Conservation (phyloP, 148 eudicot species). For the Dianthus caryophyllus region DNA sequence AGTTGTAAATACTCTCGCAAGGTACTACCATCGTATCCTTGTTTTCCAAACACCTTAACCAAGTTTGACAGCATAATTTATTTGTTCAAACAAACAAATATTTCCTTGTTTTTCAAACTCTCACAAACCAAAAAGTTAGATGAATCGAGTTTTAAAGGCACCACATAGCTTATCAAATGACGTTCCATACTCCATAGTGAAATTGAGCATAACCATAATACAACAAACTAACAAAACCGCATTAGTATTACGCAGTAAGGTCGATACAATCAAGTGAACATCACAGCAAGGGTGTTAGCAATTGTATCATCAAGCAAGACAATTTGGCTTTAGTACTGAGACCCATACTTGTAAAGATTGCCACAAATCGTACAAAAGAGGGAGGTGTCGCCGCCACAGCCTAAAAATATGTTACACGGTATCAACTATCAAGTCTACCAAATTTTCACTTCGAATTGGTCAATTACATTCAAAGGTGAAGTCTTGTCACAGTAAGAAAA, state of each 20-base stretch:
- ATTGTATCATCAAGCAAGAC: background rate
- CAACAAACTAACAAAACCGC: background rate
- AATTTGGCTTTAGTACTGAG: background rate
- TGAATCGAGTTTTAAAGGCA: too few relatives aligned
- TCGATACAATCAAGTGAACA: background rate
- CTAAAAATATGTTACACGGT: background rate
- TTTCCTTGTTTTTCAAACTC: too few relatives aligned
- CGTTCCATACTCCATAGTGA: conserved; percentile 1
- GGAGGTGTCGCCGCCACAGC: background rate
- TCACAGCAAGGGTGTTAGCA: background rate
- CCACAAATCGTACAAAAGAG: background rate
- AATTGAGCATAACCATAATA: background rate
- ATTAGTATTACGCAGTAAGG: background rate
- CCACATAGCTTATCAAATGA: background rate
- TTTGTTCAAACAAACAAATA: too few relatives aligned
- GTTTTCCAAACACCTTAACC: too few relatives aligned
- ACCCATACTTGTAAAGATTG: background rate
- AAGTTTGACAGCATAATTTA: too few relatives aligned
- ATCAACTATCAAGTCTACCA: background rate
- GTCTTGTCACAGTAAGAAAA: background rate
- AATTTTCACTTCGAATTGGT: background rate
- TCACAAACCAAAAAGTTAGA: too few relatives aligned
- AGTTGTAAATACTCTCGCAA: too few relatives aligned
- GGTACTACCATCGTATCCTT: too few relatives aligned
- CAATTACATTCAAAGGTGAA: background rate